Conservation (phyloP, 805 yeast species). For the Babjeviella inositovora region DNA sequence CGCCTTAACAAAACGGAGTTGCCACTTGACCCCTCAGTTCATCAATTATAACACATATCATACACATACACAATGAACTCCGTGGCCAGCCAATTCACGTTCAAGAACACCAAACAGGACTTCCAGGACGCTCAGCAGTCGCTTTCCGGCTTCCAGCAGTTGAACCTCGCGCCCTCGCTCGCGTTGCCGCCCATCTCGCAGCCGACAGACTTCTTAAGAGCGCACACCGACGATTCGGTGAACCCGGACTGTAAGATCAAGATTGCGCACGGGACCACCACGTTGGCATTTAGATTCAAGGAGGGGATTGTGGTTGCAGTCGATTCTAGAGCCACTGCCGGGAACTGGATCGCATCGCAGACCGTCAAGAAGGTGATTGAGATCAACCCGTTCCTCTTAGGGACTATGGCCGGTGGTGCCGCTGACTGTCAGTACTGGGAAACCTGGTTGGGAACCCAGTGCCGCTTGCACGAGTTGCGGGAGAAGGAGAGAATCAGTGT, state of each 20-base stretch:
- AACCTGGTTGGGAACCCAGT: conserved; percentile 95
- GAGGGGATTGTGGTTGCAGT: conserved; percentile 95
- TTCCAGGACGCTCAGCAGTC: conserved; percentile 11
- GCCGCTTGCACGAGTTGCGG: conserved; percentile 86
- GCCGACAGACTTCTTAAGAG: conserved; percentile 86
- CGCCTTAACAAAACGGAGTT: conserved; percentile 1
- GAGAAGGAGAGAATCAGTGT: conserved; percentile 92
- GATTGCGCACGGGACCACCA: conserved; percentile 98
- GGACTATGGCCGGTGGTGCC: conserved; percentile 99
- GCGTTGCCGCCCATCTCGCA: conserved; percentile 71
- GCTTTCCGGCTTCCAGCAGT: conserved; percentile 7
- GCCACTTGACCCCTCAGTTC: conserved; percentile 1
- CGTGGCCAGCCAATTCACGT: conserved; percentile 18
- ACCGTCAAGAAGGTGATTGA: conserved; percentile 95
- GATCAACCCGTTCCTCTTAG: conserved; percentile 86
- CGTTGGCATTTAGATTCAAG: conserved; percentile 88
- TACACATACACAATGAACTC: conserved; percentile 24
- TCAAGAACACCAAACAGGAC: conserved; percentile 11
- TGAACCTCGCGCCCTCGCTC: conserved; percentile 41
- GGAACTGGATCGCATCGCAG: conserved; percentile 95
- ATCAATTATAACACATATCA: background rate
- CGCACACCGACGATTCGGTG: conserved; percentile 91
- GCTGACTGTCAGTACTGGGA: conserved; percentile 99
- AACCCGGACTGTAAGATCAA: conserved; percentile 93
- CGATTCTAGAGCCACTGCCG: conserved; percentile 96